These are phyloP conservation scores for Phlebiopsis gigantea DNA, from an alignment of 768 basidiomycete genomes.

Conservation along the genomic window DNA sequence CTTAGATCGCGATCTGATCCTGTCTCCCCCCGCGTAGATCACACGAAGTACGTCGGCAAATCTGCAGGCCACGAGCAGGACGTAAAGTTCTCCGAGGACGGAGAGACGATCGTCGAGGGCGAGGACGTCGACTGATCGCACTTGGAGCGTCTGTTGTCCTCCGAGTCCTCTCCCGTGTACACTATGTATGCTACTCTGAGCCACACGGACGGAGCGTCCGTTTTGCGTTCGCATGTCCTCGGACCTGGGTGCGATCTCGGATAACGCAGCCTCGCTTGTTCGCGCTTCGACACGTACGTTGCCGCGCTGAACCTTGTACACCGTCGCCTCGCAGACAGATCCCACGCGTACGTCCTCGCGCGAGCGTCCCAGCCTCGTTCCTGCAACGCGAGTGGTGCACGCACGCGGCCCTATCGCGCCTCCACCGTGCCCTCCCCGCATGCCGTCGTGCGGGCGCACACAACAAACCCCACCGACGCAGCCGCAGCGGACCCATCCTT, in stretches of 20 bases:
- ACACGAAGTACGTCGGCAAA: constrained; percentile 82
- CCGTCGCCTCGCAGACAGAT: too few species aligned
- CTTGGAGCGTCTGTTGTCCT: too few species aligned
- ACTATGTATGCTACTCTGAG: background rate
- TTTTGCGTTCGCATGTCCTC: background rate
- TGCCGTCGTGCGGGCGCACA: too few species aligned
- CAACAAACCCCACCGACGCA: too few species aligned
- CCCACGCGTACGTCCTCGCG: too few species aligned
- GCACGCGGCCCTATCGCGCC: too few species aligned
- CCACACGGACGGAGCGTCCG: background rate
- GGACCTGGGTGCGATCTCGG: background rate
- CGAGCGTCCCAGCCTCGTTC: too few species aligned
- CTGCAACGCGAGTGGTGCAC: too few species aligned
- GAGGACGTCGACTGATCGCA: constrained; percentile 37
- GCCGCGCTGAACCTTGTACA: background rate
- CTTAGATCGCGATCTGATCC: background rate
- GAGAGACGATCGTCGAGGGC: constrained; percentile 64
- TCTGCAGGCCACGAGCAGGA: constrained; percentile 52
- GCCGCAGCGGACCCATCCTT: too few species aligned
- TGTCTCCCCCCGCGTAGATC: too few species aligned
- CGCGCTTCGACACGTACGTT: background rate
- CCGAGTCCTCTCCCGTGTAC: background rate
- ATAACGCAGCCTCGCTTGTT: background rate
- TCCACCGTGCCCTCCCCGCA: too few species aligned
- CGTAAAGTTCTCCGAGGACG: constrained; percentile 75